Evolutionary conservation across 23 red algal species (phyloP).

Genomic region (Pyropia haitanensis): DNA sequence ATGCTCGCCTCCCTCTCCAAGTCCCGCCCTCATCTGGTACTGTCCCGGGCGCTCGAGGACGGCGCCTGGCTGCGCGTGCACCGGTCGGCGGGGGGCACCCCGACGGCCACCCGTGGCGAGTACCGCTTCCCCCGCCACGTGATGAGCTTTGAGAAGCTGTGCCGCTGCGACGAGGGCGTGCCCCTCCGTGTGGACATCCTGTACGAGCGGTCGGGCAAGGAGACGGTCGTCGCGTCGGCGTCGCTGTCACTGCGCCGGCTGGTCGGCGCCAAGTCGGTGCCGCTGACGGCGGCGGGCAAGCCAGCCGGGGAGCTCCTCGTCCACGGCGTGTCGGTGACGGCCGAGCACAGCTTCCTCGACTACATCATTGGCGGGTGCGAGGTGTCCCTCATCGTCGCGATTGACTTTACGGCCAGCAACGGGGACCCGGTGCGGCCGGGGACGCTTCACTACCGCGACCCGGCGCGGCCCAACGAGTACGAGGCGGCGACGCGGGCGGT

Average conservation of each 20-base stretch:
- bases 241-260: too few species aligned
- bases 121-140: too few species aligned
- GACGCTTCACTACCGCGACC: constrained; percentile 54
- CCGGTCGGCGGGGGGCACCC: too few species aligned
- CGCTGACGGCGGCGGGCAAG: background rate
- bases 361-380: constrained; percentile 58
- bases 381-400: constrained; percentile 48
- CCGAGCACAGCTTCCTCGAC: constrained; percentile 62
- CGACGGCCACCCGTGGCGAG: too few species aligned
- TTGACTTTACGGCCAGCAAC: constrained; percentile 86
- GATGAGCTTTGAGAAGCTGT: constrained; percentile 48
- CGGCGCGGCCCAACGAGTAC: constrained; percentile 54
- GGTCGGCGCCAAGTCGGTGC: too few species aligned
- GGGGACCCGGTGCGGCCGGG: constrained; percentile 41
- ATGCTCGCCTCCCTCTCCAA: too few species aligned
- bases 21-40: too few species aligned
- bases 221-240: constrained; percentile 17
- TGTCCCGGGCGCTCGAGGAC: too few species aligned
- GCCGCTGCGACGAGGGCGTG: constrained; percentile 40
- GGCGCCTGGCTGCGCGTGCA: too few species aligned
- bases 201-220: constrained; percentile 23
- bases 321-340: constrained; percentile 10
- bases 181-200: constrained; percentile 23
- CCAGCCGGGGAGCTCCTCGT: constrained; percentile 29
- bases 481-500: constrained; percentile 63